Evolutionary conservation across 805 yeast species (phyloP).

Genomic region (Kuraishia molischiana): DNA sequence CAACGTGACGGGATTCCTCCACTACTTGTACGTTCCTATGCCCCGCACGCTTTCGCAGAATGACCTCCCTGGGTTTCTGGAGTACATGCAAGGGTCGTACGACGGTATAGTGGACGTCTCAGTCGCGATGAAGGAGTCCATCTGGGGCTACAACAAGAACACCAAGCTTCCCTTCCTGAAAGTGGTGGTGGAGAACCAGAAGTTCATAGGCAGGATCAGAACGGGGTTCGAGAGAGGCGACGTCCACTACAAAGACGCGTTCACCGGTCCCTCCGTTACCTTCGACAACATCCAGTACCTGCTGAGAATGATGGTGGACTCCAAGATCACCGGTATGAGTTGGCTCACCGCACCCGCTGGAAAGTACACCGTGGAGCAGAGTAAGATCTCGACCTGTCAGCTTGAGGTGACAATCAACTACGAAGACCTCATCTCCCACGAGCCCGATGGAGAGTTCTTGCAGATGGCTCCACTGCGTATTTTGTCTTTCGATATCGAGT

Average conservation of each 20-base stretch:
- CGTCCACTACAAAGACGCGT: slow-evolving; percentile 51
- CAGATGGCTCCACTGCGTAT: slow-evolving; percentile 90
- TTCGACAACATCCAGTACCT: slow-evolving; percentile 87
- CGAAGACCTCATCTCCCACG: slow-evolving; percentile 62
- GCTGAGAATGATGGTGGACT: slow-evolving; percentile 84
- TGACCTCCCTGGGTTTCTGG: slow-evolving; percentile 37
- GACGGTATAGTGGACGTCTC: slow-evolving; percentile 59
- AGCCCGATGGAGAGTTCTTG: slow-evolving; percentile 90
- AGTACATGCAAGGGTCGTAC: slow-evolving; percentile 36
- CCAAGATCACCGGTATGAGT: slow-evolving; percentile 90
- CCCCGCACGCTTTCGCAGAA: slow-evolving; percentile 64
- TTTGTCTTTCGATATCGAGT: slow-evolving; percentile 92
- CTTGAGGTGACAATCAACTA: slow-evolving; percentile 69
- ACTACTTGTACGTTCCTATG: slow-evolving; percentile 86
- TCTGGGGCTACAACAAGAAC: slow-evolving; percentile 90
- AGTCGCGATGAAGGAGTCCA: slow-evolving; percentile 64
- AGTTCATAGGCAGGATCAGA: slow-evolving; percentile 58
- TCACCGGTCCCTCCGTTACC: slow-evolving; percentile 55
- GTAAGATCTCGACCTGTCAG: slow-evolving; percentile 69
- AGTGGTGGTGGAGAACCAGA: slow-evolving; percentile 57
- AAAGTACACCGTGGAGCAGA: slow-evolving; percentile 42
- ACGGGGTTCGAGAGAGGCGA: slow-evolving; percentile 80
- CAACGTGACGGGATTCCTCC: slow-evolving; percentile 80
- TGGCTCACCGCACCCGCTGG: slow-evolving; percentile 87
- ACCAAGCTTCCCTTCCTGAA: slow-evolving; percentile 71